phyloP scores from a whole-genome alignment of 805 yeast genomes.

The Barnettozyma siamensis region DNA sequence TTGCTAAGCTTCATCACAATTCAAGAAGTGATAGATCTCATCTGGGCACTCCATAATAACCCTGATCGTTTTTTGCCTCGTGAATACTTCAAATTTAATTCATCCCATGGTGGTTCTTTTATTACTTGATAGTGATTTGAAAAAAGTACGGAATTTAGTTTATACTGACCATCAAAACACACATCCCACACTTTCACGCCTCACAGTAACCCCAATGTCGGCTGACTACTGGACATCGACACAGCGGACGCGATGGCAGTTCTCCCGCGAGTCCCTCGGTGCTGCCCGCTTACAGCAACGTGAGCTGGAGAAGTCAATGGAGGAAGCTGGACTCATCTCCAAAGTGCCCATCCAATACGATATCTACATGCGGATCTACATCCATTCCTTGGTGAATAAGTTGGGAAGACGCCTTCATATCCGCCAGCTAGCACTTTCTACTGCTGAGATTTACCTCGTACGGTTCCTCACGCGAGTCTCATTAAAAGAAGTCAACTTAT shows the following conservation, averaged over 20 bases:
- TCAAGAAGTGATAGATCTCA: too few relatives aligned
- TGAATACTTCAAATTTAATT: too few relatives aligned
- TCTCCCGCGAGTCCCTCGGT: slow-evolving; percentile 53
- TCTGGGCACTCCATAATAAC: too few relatives aligned
- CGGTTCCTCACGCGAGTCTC: slow-evolving; percentile 71
- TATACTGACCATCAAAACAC: too few relatives aligned
- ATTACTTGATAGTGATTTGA: too few relatives aligned
- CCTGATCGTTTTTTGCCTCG: too few relatives aligned
- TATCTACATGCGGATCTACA: slow-evolving; percentile 64
- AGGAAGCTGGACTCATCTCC: slow-evolving; percentile 34
- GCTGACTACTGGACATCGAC: slow-evolving; percentile 88
- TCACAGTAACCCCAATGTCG: slow-evolving; percentile 40
- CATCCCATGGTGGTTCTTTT: too few relatives aligned
- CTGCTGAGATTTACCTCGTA: slow-evolving; percentile 82
- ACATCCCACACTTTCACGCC: too few relatives aligned
- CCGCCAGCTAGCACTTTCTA: slow-evolving; percentile 78
- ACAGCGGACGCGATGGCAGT: slow-evolving; percentile 78
- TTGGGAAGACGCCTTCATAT: slow-evolving; percentile 74
- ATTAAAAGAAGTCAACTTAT: slow-evolving; percentile 75
- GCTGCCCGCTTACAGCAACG: slow-evolving; percentile 38
- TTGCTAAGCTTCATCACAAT: too few relatives aligned
- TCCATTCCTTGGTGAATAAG: slow-evolving; percentile 69
- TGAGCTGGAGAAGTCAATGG: slow-evolving; percentile 33
- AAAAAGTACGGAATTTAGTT: too few relatives aligned
- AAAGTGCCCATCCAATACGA: slow-evolving; percentile 36